Percentiles rank a stretch among this genome's conserved stretches.
Conservation (phyloP, 1,139 yeast species). For the Magnusiomyces paraingens region DNA sequence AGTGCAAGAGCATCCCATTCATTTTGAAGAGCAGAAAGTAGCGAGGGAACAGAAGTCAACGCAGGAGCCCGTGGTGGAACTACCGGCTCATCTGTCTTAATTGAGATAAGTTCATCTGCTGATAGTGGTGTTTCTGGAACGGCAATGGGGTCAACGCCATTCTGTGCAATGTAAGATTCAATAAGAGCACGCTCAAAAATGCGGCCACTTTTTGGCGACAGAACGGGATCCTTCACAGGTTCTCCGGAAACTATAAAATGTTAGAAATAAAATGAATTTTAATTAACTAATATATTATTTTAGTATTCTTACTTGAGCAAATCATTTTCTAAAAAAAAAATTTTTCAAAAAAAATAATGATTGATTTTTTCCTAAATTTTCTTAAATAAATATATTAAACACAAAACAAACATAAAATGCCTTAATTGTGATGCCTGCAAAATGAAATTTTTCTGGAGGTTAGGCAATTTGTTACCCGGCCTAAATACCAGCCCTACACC, state of each 20-base stretch:
- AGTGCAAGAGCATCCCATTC: constrained; percentile 89
- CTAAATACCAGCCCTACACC: no score
- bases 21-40: constrained; percentile 67
- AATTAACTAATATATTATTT: not conserved
- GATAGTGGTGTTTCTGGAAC: constrained; percentile 47
- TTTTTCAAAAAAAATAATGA: no score
- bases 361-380: no score
- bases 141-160: constrained; percentile 71
- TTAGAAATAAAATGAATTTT: not conserved
- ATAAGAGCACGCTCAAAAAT: constrained; percentile 63
- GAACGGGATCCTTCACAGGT: constrained; percentile 59
- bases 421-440: no score
- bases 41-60: constrained; percentile 67
- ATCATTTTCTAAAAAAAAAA: constrained; percentile 20
- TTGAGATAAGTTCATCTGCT: constrained; percentile 51
- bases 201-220: constrained; percentile 66
- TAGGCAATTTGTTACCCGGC: no score
- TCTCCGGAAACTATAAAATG: constrained; percentile 53
- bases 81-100: constrained; percentile 34
- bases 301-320: constrained; percentile 29
- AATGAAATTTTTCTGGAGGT: no score
- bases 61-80: constrained; percentile 47
- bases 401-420: no score
- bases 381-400: no score
- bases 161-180: constrained; percentile 54